Base-by-base conservation (phyloP, 225 moss, liverwort and hornwort species). In the Lunularia cruciata region DNA sequence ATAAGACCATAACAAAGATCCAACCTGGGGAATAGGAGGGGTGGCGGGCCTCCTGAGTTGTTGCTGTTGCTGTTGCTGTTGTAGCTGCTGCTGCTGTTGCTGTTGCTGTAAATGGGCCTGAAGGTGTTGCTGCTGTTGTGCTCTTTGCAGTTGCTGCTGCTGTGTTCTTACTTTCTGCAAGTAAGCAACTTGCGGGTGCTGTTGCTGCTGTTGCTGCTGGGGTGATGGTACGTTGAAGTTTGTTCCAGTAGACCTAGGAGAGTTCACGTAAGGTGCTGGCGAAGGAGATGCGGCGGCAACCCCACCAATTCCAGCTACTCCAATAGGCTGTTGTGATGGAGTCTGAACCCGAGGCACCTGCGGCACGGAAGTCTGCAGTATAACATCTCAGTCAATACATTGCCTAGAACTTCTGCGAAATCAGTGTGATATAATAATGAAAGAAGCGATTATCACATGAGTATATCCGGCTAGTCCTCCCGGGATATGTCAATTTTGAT, bases 21-120 rank as follows among this genome's bases (percentile, higher is more conserved):
- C 61, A 66, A 90, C 95, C 95, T 92, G 92, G 26, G 84, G 86
- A 76, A 96, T 83, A 5, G 96, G 96, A 78, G 92, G 92, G 60
- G 92, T 96, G 33, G 86, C 89, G 49, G 96, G 93, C 71, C 85
- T 90, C 68, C 90, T 86, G 78, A 91, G 80, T 37, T 90, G 92
- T 49, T 84, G 86, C 47, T 84, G 84, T 61, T 87, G 89, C 62
- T 85, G 87, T 3, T 90, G 90, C 20, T 81, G 75, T 52, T 87
- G 87, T 6, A 70, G 74, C 67, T 80, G 78, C 39, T 84, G 86
- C 65, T 89, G 35, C 20, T 83, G 89, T 39, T 86, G 90, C n/a
- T 89, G 80, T 65, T 78, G 86, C 68, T 90, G 94, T 25, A 63
- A 43, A 65, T 88, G 90, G 53, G 60, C 68, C 60, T 88, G 90